Percentiles rank a stretch among this genome's conserved stretches.
Conservation (phyloP, 768 basidiomycete genomes). For the Mycena belliarum region DNA sequence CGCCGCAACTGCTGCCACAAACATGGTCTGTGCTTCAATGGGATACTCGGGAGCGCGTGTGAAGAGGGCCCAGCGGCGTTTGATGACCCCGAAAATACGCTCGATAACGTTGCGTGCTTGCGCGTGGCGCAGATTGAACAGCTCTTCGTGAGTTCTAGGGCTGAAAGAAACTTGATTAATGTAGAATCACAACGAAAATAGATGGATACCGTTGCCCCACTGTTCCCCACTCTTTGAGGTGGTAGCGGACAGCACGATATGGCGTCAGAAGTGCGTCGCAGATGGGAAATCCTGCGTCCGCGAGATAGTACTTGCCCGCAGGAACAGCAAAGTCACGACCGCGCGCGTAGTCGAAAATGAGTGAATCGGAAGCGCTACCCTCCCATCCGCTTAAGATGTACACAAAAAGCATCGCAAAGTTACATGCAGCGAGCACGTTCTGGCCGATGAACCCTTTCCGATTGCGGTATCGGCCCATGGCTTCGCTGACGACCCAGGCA, state of each 20-base stretch:
- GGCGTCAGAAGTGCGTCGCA: no score
- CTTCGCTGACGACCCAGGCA: constrained; percentile 7
- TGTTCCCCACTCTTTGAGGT: no score
- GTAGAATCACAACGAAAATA: no score
- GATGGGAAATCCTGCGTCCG: no score
- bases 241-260: no score
- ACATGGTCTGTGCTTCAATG: not conserved
- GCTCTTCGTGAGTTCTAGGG: no score
- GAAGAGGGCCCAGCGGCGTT: not conserved
- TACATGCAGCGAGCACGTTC: constrained; percentile 34
- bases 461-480: constrained; percentile 15
- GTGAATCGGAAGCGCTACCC: constrained; percentile 32
- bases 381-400: constrained; percentile 38
- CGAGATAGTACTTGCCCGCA: not conserved
- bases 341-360: no score
- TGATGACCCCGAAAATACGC: not conserved
- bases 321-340: no score
- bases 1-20: not conserved
- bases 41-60: not conserved
- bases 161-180: no score
- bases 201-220: no score
- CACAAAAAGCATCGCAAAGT: constrained; percentile 30
- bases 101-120: not conserved
- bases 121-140: not conserved
- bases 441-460: constrained; percentile 28